Percentiles rank a stretch among this genome's conserved stretches.
Evolutionary conservation across 768 basidiomycete genomes (phyloP).

Genomic region (Gyrodon lividus): DNA sequence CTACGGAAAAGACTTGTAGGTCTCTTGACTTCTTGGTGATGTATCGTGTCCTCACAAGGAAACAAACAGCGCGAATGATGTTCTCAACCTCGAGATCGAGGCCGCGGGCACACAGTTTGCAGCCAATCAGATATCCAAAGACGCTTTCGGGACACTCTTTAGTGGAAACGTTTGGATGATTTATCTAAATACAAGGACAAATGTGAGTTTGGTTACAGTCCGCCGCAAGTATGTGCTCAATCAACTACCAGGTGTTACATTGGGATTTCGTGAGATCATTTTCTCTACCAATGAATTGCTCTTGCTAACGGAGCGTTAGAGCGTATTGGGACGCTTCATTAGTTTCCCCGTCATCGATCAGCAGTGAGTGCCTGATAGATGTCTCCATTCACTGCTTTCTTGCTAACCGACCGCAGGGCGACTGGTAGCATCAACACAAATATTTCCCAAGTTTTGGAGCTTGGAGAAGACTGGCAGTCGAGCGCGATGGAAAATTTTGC

Average conservation of each 20-base stretch:
- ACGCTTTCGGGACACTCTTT: slow-evolving; percentile 55
- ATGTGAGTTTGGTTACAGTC: slow-evolving; percentile 25
- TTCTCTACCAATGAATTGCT: background rate
- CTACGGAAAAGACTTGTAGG: slow-evolving; percentile 55
- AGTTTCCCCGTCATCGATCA: slow-evolving; percentile 55
- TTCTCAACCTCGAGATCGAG: slow-evolving; percentile 59
- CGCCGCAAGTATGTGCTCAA: background rate
- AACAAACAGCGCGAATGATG: slow-evolving; percentile 54
- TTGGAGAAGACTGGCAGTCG: slow-evolving; percentile 56
- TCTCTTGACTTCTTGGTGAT: background rate
- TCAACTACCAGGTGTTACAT: slow-evolving; percentile 37
- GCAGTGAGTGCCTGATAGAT: slow-evolving; percentile 34
- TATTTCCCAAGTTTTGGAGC: slow-evolving; percentile 45
- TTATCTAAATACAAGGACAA: slow-evolving; percentile 53
- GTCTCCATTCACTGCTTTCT: background rate
- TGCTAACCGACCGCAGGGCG: slow-evolving; percentile 40
- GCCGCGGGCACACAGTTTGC: slow-evolving; percentile 59
- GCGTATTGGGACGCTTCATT: slow-evolving; percentile 63
- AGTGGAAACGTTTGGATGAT: slow-evolving; percentile 72
- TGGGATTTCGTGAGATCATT: slow-evolving; percentile 65
- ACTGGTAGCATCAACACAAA: slow-evolving; percentile 58
- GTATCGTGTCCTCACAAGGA: background rate
- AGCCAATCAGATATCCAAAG: slow-evolving; percentile 40
- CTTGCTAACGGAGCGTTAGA: slow-evolving; percentile 38
- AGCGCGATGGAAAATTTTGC: slow-evolving; percentile 38